These are phyloP conservation scores for Naegleria gruberi DNA, from an alignment of 208 protist species.

Conservation along the genomic window DNA sequence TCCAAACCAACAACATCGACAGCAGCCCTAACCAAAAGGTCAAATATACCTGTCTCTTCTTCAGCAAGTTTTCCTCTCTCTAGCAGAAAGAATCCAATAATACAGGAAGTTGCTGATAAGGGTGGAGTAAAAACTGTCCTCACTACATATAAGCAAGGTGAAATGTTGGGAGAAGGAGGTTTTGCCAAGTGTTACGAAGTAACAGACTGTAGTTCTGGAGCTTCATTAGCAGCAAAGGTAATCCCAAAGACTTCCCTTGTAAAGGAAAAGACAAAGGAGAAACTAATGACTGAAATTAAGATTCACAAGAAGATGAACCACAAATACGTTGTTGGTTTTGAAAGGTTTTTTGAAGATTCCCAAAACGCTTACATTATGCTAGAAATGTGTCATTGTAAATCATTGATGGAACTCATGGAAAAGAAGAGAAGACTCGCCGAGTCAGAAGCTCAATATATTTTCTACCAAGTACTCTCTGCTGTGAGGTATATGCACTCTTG, in stretches of 20 bases:
- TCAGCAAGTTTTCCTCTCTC: not conserved
- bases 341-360: constrained; percentile 90
- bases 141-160: not conserved
- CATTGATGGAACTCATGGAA: constrained; percentile 90
- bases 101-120: not conserved
- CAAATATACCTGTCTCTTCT: not conserved
- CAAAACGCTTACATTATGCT: constrained; percentile 95
- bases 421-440: constrained; percentile 70
- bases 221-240: constrained; percentile 84
- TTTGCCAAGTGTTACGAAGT: constrained; percentile 94
- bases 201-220: constrained; percentile 50
- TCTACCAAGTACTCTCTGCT: constrained; percentile 81
- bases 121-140: not conserved
- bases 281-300: constrained; percentile 89
- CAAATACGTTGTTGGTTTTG: constrained; percentile 89
- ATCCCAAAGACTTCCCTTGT: constrained; percentile 74
- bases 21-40: not conserved
- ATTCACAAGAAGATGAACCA: constrained; percentile 91
- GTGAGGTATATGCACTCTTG: constrained; percentile 86
- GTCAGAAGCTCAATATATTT: constrained; percentile 79
- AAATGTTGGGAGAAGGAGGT: constrained; percentile 60
- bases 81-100: too few species aligned
- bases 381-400: constrained; percentile 81
- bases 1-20: not conserved
- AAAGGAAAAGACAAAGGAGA: constrained; percentile 84